Evolutionary conservation across 768 basidiomycete genomes (phyloP).

Genomic region (Podaxis pistillaris): DNA sequence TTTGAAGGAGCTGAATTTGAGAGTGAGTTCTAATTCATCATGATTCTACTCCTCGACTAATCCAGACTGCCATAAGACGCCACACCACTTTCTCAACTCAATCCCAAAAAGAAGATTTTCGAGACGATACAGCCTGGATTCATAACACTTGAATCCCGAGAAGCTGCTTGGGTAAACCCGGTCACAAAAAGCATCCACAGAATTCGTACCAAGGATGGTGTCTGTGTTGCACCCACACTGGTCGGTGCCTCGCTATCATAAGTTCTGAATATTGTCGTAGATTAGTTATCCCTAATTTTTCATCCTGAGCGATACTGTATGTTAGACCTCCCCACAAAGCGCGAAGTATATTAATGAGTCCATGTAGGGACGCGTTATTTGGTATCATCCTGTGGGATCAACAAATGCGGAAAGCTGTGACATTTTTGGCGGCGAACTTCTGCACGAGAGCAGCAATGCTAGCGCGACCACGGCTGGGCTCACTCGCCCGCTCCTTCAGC

Average conservation of each 20-base stretch:
- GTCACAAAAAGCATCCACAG: constrained; percentile 73
- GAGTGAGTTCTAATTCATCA: constrained; percentile 41
- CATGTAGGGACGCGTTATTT: constrained; percentile 16
- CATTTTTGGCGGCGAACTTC: neutral
- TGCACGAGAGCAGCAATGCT: constrained; percentile 28
- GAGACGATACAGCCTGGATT: constrained; percentile 97
- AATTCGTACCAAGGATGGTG: constrained; percentile 83
- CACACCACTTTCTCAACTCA: constrained; percentile 77
- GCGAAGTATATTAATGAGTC: neutral
- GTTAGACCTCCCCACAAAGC: neutral
- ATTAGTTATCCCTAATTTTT: neutral
- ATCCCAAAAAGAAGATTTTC: constrained; percentile 99
- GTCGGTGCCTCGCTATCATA: constrained; percentile 93
- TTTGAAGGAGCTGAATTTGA: constrained; percentile 91
- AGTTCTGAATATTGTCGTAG: neutral
- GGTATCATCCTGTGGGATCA: constrained; percentile 9
- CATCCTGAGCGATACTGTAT: neutral
- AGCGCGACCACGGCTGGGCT: constrained; percentile 31
- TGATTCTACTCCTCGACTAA: neutral
- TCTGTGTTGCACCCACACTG: constrained; percentile 77
- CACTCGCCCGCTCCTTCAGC: constrained; percentile 43
- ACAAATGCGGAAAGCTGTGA: constrained; percentile 15
- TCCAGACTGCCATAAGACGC: constrained; percentile 36
- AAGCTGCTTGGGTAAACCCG: constrained; percentile 94
- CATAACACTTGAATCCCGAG: constrained; percentile 80